Conservation (phyloP, 192 early-diverging fungal species). For the Geranomyces variabilis region DNA sequence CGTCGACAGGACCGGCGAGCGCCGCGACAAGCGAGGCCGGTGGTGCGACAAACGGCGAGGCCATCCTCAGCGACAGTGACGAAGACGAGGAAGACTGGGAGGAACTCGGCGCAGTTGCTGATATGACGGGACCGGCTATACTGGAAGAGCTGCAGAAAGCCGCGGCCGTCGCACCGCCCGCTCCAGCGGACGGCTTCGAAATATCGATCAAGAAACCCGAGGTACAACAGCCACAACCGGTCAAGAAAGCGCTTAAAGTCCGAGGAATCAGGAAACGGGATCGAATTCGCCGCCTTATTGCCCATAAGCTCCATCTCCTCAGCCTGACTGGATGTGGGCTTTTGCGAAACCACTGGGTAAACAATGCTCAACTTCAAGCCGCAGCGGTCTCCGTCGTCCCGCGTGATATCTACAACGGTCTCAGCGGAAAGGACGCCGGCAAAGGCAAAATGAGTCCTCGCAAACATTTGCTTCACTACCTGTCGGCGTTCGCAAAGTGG, state of each 20-base stretch:
- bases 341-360: constrained; percentile 64
- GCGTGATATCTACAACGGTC: constrained; percentile 19
- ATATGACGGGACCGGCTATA: not conserved
- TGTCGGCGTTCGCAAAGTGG: constrained; percentile 21
- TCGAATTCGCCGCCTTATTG: constrained; percentile 52
- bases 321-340: constrained; percentile 56
- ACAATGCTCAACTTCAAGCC: constrained; percentile 44
- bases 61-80: not conserved
- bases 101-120: constrained; percentile 22
- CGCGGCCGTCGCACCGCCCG: not conserved
- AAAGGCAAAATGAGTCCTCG: constrained; percentile 6
- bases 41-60: too few species aligned
- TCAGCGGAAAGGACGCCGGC: constrained; percentile 18
- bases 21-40: too few species aligned
- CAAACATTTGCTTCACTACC: constrained; percentile 21
- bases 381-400: constrained; percentile 18
- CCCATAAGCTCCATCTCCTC: constrained; percentile 67
- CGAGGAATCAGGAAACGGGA: constrained; percentile 54
- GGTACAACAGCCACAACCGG: not conserved
- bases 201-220: constrained; percentile 6
- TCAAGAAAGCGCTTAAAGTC: constrained; percentile 30
- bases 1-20: too few species aligned
- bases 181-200: constrained; percentile 12
- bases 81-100: constrained; percentile 45
- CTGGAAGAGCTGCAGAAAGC: not conserved